Base-by-base conservation (phyloP, 768 basidiomycete genomes). In the Lyophyllum semitale region DNA sequence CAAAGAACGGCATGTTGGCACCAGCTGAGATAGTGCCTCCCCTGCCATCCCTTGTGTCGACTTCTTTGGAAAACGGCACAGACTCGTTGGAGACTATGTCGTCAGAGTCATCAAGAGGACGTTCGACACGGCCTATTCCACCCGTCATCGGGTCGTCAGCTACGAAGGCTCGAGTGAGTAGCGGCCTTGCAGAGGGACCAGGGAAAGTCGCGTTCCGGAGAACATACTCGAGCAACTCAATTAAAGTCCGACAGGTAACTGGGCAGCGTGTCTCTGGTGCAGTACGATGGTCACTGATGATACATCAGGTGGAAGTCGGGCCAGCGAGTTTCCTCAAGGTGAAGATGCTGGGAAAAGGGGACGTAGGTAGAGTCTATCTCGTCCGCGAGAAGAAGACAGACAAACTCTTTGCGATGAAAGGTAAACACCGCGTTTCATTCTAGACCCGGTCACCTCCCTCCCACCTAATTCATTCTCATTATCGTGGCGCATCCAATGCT, bases 371-470 rank as follows among this genome's bases (percentile, higher is more conserved):
- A 70, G 97, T 99, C 38, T 99, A 98, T 75, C 84, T 99, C 42
- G 97, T 99, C 47, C 84, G 91, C 64, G 97, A 99, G 78, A 98
- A 99, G 85, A 98, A 98, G 82, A 87, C 87, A 46, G 84, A 87
- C 65, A 97, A 96, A 74, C 79, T 98, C 59, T 99, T 87, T 74
- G 97, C 97, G 55, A 99, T 99, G 97, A 99, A 99, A 86, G 95
- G 95, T 94, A 78, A 67, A 83, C 70, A 59, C 54, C 57, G 63
- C 57, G 46, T 61, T 55, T 59, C 33, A 43, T 52, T 62, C 59
- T 60, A 57, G 58, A 55, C 56, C 61, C 53, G 62, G 55, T 57
- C 32, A 64, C 58, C 58, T 61, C 54, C 38, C 58, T 55, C 67
- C 54, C 59, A n/a, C 38, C 46, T 23, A 15, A 29, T 48, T 50